Evolutionary conservation across 2,329 filamentous ascomycete genomes (phyloP), one percentile per base, ranked within the genome.

Genomic region (Trichothecium sympodiale): DNA sequence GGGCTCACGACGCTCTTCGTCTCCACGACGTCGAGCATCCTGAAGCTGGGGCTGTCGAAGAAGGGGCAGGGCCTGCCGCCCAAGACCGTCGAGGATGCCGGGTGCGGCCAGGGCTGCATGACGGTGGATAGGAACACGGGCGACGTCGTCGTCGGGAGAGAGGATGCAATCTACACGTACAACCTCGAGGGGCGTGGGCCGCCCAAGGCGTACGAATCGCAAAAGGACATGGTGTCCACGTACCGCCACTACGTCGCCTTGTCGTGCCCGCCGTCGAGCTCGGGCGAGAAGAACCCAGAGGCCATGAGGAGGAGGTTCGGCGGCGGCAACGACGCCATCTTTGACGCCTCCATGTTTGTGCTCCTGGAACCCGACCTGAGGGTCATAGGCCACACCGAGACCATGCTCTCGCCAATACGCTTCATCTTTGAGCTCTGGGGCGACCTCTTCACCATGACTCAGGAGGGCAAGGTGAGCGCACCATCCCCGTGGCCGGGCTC

Each of bases 111-210:
- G n/a, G 88, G 87, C 1, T 98, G 93, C 57, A 94, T 98, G 85
- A 83, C 86, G 0, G 69, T 89, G 10, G 86, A 95, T 55, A 76
- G 73, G 41, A 71, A 74, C 42, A 83, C 78, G 0, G 85, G 83
- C 5, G 85, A 95, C 44, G 79, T 98, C 15, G 74, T 98, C 3
- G 81, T 98, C n/a, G 91, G 82, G 1, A 71, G 91, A 41, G 86
- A 95, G 46, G 93, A 98, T 69, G 91, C 89, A 7, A 82, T 98
- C 36, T 96, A 96, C 60, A 88, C 85, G 40, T 98, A 96, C 58
- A 83, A 81, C 0, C 62, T 82, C 1, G 83, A 91, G 39, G 89
- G 89, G 0, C 76, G 88, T 40, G 87, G 87, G 0, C 81, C 86
- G 1, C 89, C 86, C 29, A 88, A 84, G 57, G 87, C 87, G 1